phyloP scores from a whole-genome alignment of 2,329 filamentous ascomycete species.

The Camillea tinctor region DNA sequence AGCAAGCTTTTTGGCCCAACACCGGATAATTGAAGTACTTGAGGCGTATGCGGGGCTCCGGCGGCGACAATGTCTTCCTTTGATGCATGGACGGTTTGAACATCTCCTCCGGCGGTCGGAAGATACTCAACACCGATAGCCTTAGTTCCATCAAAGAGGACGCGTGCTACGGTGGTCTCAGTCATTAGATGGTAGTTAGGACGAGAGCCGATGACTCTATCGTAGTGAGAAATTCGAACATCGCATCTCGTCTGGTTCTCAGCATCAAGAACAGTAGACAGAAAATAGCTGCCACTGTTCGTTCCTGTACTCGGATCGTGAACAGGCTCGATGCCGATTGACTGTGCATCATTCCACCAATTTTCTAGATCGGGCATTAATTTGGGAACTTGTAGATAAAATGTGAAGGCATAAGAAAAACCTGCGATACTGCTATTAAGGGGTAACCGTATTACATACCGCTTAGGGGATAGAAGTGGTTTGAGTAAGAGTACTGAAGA shows the following conservation, averaged over 20 bases:
- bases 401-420: too few relatives aligned
- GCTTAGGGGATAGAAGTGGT: constrained; percentile 32
- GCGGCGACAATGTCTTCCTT: constrained; percentile 44
- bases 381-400: background rate
- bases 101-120: constrained; percentile 32
- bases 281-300: constrained; percentile 29
- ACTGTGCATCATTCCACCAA: constrained; percentile 29
- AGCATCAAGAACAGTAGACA: constrained; percentile 29
- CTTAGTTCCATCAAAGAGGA: constrained; percentile 52
- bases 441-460: constrained; percentile 11
- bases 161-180: constrained; percentile 53
- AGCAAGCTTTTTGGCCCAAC: constrained; percentile 42
- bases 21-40: constrained; percentile 50
- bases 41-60: constrained; percentile 40
- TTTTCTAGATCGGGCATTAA: constrained; percentile 1
- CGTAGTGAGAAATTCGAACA: constrained; percentile 30
- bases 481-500: constrained; percentile 32
- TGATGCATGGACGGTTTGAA: constrained; percentile 44
- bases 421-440: too few relatives aligned
- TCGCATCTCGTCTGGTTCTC: constrained; percentile 31
- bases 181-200: constrained; percentile 60
- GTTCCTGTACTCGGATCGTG: constrained; percentile 25
- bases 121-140: constrained; percentile 61
- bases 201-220: constrained; percentile 36
- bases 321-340: constrained; percentile 21